Evolutionary conservation across 257 asterid genomes (phyloP).

Genomic region (Solanum bulbocastanum): DNA sequence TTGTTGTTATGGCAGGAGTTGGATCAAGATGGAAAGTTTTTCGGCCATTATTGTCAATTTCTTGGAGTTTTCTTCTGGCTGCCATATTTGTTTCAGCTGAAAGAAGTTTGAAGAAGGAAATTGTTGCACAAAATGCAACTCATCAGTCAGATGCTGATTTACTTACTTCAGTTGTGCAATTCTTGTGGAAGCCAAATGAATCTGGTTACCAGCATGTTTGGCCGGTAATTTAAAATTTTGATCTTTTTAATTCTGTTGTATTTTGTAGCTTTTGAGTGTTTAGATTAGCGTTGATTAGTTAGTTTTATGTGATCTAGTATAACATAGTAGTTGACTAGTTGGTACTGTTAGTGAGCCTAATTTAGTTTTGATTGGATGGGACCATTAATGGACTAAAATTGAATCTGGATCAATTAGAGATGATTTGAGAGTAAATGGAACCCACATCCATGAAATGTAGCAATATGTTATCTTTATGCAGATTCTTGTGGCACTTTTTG

Average conservation of each 20-base stretch:
- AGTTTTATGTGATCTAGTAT: neutral
- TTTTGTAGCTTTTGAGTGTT: neutral
- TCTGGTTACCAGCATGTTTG: constrained; percentile 87
- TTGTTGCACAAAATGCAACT: constrained; percentile 9
- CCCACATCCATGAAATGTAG: neutral
- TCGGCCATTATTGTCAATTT: constrained; percentile 43
- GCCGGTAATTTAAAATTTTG: constrained; percentile 60
- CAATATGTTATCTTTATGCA: neutral
- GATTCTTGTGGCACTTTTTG: neutral
- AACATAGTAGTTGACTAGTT: neutral
- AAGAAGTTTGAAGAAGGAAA: constrained; percentile 50
- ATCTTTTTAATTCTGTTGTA: neutral
- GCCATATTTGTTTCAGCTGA: constrained; percentile 83
- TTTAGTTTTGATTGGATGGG: neutral
- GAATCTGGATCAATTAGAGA: neutral
- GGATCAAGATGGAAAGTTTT: constrained; percentile 49
- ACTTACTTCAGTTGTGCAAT: constrained; percentile 28
- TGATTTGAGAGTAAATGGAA: neutral
- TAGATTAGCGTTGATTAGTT: neutral
- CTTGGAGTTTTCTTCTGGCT: constrained; percentile 68
- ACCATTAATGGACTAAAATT: neutral
- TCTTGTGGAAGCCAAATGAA: constrained; percentile 53
- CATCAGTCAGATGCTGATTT: constrained; percentile 29
- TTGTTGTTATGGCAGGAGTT: constrained; percentile 37
- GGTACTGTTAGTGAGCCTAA: neutral